phyloP scores from a whole-genome alignment of 495 filamentous ascomycete species.

The Talaromyces proteolyticus region DNA sequence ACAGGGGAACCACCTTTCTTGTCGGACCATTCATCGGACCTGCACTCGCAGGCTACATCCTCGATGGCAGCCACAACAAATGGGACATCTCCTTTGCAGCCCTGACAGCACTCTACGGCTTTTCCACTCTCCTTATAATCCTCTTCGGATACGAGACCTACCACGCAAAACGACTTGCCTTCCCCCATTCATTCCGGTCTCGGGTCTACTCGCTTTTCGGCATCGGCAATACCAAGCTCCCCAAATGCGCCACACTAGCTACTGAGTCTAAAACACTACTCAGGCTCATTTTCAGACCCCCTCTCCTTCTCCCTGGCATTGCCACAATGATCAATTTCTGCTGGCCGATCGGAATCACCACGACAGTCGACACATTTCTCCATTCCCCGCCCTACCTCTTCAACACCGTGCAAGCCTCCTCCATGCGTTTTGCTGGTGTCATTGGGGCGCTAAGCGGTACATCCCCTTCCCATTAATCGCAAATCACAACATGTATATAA shows the following conservation, averaged over 20 bases:
- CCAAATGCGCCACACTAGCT: slow-evolving; percentile 15
- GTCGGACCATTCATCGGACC: slow-evolving; percentile 41
- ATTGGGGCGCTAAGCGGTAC: slow-evolving; percentile 27
- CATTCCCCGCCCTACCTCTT: slow-evolving; percentile 32
- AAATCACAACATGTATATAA: background rate
- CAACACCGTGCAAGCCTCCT: slow-evolving; percentile 27
- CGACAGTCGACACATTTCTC: slow-evolving; percentile 29
- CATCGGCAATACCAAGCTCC: slow-evolving; percentile 27
- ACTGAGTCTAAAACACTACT: slow-evolving; percentile 19
- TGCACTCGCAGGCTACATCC: slow-evolving; percentile 35
- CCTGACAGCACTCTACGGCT: slow-evolving; percentile 37
- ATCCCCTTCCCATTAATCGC: background rate
- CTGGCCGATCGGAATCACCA: slow-evolving; percentile 36
- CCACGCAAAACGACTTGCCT: slow-evolving; percentile 18
- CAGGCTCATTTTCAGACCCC: slow-evolving; percentile 27
- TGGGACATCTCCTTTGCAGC: slow-evolving; percentile 43
- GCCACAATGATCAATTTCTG: slow-evolving; percentile 28
- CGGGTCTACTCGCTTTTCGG: slow-evolving; percentile 39
- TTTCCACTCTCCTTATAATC: slow-evolving; percentile 35
- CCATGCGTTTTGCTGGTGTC: slow-evolving; percentile 32
- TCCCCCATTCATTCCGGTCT: background rate
- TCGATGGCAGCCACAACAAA: slow-evolving; percentile 16
- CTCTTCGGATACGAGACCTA: slow-evolving; percentile 44
- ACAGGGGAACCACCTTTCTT: slow-evolving; percentile 36
- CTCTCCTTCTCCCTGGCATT: slow-evolving; percentile 17